These are phyloP conservation scores for Phylloporus scabripes DNA, from an alignment of 768 basidiomycete species.

Conservation along the genomic window DNA sequence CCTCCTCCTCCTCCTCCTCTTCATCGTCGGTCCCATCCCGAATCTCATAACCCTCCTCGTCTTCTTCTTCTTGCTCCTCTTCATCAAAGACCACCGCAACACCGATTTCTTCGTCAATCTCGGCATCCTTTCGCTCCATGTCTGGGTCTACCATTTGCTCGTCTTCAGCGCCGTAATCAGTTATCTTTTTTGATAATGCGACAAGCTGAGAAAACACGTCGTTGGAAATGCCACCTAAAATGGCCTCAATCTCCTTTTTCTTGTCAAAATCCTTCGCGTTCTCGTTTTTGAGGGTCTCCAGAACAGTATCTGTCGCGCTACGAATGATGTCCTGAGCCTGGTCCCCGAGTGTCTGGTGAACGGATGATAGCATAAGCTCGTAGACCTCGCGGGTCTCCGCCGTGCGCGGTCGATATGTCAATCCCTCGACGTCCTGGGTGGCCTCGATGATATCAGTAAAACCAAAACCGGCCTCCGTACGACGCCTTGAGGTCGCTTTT, in stretches of 20 bases:
- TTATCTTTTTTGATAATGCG: slow-evolving; percentile 87
- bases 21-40: slow-evolving; percentile 77
- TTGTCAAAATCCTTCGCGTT: slow-evolving; percentile 93
- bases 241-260: slow-evolving; percentile 85
- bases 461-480: slow-evolving; percentile 62
- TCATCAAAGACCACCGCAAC: slow-evolving; percentile 98
- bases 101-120: slow-evolving; percentile 94
- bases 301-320: slow-evolving; percentile 87
- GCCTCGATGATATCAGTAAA: slow-evolving; percentile 92
- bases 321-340: slow-evolving; percentile 95
- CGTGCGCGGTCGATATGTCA: slow-evolving; percentile 89
- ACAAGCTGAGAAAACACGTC: slow-evolving; percentile 83
- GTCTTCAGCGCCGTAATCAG: slow-evolving; percentile 90
- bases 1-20: slow-evolving; percentile 54
- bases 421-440: slow-evolving; percentile 87
- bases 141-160: slow-evolving; percentile 75
- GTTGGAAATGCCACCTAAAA: slow-evolving; percentile 57
- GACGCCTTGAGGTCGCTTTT: slow-evolving; percentile 52
- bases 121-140: slow-evolving; percentile 74
- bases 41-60: slow-evolving; percentile 85
- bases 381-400: slow-evolving; percentile 94
- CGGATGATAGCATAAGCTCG: slow-evolving; percentile 79
- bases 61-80: slow-evolving; percentile 92
- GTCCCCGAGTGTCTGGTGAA: slow-evolving; percentile 84
- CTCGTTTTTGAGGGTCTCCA: slow-evolving; percentile 87